Evolutionary conservation across 1,284 basidiomycete species (phyloP).

Genomic region (Boletus semigastroideus): DNA sequence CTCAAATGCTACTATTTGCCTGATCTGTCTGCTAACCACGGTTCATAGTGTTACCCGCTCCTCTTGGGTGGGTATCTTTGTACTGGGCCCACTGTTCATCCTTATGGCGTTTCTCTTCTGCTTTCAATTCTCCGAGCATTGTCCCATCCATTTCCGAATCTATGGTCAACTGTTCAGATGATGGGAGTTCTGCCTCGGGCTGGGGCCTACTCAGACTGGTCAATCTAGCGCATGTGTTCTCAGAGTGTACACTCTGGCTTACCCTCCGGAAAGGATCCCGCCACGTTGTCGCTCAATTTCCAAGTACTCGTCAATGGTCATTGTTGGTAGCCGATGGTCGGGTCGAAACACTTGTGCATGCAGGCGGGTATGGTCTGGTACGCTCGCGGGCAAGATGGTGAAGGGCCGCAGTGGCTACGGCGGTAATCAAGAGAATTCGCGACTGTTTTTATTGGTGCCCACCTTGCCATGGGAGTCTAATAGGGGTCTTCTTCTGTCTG

Average conservation of each 20-base stretch:
- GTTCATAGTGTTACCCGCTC: conserved; percentile 95
- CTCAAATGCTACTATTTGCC: conserved; percentile 7
- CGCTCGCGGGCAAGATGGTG: conserved; percentile 80
- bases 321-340: conserved; percentile 87
- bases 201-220: conserved; percentile 51
- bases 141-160: conserved; percentile 88
- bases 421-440: conserved; percentile 5
- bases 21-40: conserved; percentile 55
- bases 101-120: conserved; percentile 75
- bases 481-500: conserved; percentile 64
- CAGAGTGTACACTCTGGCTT: conserved; percentile 30
- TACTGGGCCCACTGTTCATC: conserved; percentile 88
- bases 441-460: neutral
- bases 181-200: conserved; percentile 66
- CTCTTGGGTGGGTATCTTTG: conserved; percentile 78
- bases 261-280: conserved; percentile 89
- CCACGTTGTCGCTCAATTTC: conserved; percentile 83
- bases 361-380: conserved; percentile 66
- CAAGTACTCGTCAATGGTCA: conserved; percentile 96
- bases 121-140: conserved; percentile 63
- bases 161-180: conserved; percentile 72
- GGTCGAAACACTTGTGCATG: conserved; percentile 84
- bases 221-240: conserved; percentile 4
- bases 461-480: conserved; percentile 79
- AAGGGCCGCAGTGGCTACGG: conserved; percentile 80